Evolutionary conservation across 768 basidiomycete species (phyloP), one percentile per base, ranked within the genome.

Genomic region (Hericium alpestre): DNA sequence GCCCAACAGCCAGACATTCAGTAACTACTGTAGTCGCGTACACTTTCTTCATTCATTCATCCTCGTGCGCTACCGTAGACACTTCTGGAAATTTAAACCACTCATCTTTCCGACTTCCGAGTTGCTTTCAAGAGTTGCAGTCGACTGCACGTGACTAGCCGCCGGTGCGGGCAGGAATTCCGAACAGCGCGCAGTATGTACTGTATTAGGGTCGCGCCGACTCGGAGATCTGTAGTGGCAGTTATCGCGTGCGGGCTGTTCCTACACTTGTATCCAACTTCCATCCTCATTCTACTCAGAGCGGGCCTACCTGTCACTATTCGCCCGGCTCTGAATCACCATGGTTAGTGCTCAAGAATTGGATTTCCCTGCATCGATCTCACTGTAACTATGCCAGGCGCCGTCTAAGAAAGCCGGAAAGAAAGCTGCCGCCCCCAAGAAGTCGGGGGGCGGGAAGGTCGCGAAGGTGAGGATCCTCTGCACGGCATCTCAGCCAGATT

Each of bases 351-450:
- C 22, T 23, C 22, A 9, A 51, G 49, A 25, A 7, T 25, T 51
- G 25, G 8, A 20, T 27, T 8, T 20, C 27, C 25, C 20, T 51
- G 20, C 3, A 12, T 23, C 23, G 22, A 37, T 37, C 27, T 23
- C 18, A 25, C 22, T 22, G 49, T 37, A 23, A 16, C 23, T 8
- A 37, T 37, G 27, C 8, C 13, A 53, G 52, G 52, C 52, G n/a
- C 52, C 52, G 12, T 53, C 52, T 39, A 53, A 20, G 52, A 53
- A 53, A 39, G 52, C 52, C 13, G 52, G 52, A 38, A 53, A 53
- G 52, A 92, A 91, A 75, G 83, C 79, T 37, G 73, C 82, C 46
- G 70, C 82, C 52, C 71, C 82, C 15, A 89, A 87, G 79, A 85
- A 84, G 71, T 69, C 75, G 37, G 76, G 53, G 54, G 70, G 58